Conservation (phyloP, 768 basidiomycete genomes). For the Tulasnella sp. region DNA sequence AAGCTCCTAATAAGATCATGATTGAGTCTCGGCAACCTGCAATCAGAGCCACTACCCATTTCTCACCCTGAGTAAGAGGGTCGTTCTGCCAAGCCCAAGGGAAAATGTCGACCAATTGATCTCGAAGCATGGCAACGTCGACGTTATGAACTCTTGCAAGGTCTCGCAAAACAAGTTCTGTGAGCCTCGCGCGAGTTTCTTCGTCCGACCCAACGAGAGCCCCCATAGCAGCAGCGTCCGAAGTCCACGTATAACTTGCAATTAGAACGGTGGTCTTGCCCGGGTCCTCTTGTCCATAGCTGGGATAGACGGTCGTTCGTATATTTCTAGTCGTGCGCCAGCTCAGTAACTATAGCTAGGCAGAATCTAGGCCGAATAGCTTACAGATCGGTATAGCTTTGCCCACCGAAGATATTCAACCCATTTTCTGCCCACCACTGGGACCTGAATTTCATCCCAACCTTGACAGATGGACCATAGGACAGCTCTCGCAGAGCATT, state of each 20-base stretch:
- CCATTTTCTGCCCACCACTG: constrained; percentile 40
- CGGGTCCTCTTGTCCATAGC: constrained; percentile 38
- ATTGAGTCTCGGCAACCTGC: no score
- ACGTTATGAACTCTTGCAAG: constrained; percentile 38
- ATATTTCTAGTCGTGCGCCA: no score
- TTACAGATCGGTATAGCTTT: constrained; percentile 45
- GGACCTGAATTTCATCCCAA: constrained; percentile 41
- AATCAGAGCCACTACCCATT: neutral
- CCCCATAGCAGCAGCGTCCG: constrained; percentile 43
- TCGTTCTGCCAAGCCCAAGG: constrained; percentile 42
- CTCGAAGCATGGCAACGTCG: constrained; percentile 14
- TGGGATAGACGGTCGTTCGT: no score
- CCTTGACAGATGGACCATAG: constrained; percentile 41
- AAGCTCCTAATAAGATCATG: no score
- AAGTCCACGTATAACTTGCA: constrained; percentile 45
- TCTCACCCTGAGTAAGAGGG: constrained; percentile 40
- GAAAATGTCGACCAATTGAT: constrained; percentile 31
- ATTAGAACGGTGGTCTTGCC: constrained; percentile 38
- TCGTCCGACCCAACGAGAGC: constrained; percentile 35
- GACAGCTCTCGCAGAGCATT: constrained; percentile 40
- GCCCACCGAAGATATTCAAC: constrained; percentile 43
- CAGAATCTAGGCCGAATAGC: no score
- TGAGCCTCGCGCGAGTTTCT: constrained; percentile 31
- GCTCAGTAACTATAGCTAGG: no score
- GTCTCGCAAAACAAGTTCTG: constrained; percentile 36